Percentiles rank a stretch among this genome's conserved stretches.
phyloP scores from a whole-genome alignment of 2,329 filamentous ascomycete species.

The Ciborinia camelliae region DNA sequence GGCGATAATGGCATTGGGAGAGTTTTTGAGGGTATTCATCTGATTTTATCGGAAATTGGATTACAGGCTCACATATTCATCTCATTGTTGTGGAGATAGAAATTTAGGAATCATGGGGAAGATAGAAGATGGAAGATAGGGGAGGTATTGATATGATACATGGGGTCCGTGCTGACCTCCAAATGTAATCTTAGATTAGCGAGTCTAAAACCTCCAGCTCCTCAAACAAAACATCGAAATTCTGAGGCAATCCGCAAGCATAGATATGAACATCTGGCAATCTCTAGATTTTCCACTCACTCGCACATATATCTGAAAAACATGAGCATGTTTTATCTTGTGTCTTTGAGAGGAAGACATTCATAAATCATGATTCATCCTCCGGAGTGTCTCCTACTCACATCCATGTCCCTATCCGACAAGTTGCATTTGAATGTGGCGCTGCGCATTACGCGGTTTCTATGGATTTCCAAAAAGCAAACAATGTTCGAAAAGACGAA shows the following conservation, averaged over 20 bases:
- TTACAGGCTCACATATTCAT: neutral
- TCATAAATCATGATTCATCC: no score
- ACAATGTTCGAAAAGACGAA: neutral
- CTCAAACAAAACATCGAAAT: neutral
- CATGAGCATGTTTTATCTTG: no score
- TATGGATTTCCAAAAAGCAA: neutral
- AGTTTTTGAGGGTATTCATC: constrained; percentile 54
- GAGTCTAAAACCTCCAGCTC: neutral
- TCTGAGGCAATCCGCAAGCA: neutral
- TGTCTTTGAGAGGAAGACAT: no score
- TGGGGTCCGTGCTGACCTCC: neutral
- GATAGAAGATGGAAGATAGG: neutral
- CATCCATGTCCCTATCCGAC: no score
- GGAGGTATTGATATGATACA: neutral
- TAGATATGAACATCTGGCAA: neutral
- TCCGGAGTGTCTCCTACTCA: neutral
- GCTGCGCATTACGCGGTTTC: neutral
- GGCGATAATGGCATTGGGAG: constrained; percentile 77
- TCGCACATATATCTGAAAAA: no score
- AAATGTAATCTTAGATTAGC: neutral
- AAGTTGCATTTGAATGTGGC: neutral
- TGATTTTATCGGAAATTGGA: neutral
- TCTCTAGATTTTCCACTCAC: no score
- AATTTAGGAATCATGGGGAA: neutral
- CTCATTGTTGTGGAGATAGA: neutral